Evolutionary conservation across 768 basidiomycete species (phyloP).

Genomic region (Lentinus tigrinus): DNA sequence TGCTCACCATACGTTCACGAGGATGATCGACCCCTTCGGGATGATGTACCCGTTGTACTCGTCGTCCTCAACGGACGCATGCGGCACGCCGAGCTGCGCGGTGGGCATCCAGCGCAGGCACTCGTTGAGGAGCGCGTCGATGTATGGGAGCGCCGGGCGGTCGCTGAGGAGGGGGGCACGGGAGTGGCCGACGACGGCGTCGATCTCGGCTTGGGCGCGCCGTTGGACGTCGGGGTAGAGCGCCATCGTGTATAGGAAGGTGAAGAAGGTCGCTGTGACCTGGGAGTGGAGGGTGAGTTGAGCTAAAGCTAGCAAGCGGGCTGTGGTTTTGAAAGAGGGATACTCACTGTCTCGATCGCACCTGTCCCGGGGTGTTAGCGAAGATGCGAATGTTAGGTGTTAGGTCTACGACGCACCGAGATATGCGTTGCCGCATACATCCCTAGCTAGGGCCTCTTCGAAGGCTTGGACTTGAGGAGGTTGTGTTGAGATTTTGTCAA

Average conservation of each 20-base stretch:
- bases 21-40: slow-evolving; percentile 1
- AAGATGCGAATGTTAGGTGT: too few species aligned
- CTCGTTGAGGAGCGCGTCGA: slow-evolving; percentile 11
- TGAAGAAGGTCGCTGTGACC: too few species aligned
- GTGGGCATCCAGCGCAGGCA: background rate
- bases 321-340: too few species aligned
- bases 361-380: too few species aligned
- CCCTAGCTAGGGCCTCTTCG: too few species aligned
- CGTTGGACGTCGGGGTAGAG: background rate
- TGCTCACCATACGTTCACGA: background rate
- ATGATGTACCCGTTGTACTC: background rate
- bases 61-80: background rate
- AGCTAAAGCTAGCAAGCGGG: too few species aligned
- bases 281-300: too few species aligned
- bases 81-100: background rate
- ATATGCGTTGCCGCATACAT: too few species aligned
- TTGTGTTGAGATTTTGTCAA: too few species aligned
- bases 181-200: background rate
- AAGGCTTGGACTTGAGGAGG: too few species aligned
- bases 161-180: background rate
- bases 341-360: too few species aligned
- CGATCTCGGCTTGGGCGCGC: background rate
- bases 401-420: too few species aligned
- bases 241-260: background rate
- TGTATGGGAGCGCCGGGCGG: slow-evolving; percentile 3